Percentiles rank a stretch among this genome's conserved stretches.
Evolutionary conservation across 177 flowering plant species (phyloP).

Genomic region (Tripterygium wilfordii): DNA sequence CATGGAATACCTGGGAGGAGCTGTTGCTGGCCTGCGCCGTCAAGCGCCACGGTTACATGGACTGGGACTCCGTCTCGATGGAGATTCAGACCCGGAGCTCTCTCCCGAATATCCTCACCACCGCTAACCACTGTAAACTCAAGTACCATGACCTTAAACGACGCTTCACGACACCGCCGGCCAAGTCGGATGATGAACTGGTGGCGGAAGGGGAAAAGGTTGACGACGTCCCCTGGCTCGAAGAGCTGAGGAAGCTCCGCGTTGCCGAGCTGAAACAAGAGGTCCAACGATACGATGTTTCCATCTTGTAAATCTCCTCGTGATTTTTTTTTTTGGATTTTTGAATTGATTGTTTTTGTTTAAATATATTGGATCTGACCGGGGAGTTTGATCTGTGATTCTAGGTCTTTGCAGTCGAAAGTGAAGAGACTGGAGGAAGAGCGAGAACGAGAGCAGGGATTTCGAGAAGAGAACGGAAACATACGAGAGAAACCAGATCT

Average conservation of each 20-base stretch:
- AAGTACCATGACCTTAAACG: slow-evolving; percentile 56
- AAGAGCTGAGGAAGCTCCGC: slow-evolving; percentile 63
- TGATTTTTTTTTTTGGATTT: not conserved
- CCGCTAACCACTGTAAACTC: slow-evolving; percentile 44
- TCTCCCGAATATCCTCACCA: slow-evolving; percentile 12
- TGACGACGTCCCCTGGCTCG: slow-evolving; percentile 45
- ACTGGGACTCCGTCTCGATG: slow-evolving; percentile 70
- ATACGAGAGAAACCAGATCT: slow-evolving; percentile 48
- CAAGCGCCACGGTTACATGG: slow-evolving; percentile 56
- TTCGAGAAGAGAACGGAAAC: slow-evolving; percentile 18
- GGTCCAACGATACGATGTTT: slow-evolving; percentile 62
- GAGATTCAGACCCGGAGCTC: slow-evolving; percentile 38
- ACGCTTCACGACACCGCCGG: slow-evolving; percentile 30
- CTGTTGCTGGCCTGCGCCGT: slow-evolving; percentile 73
- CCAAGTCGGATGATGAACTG: not conserved
- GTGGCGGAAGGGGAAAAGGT: not conserved
- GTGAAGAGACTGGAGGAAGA: slow-evolving; percentile 26
- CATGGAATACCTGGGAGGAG: slow-evolving; percentile 77
- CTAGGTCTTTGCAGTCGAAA: slow-evolving; percentile 20
- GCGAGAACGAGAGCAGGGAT: too few relatives aligned
- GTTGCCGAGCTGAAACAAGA: slow-evolving; percentile 73
- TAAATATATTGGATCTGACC: too few relatives aligned
- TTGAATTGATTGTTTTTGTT: not conserved
- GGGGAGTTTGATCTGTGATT: not conserved
- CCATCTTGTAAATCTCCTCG: slow-evolving; percentile 15